Evolutionary conservation across 352 stramenopile genomes (phyloP).

Genomic region (Aphanomyces invadans): DNA sequence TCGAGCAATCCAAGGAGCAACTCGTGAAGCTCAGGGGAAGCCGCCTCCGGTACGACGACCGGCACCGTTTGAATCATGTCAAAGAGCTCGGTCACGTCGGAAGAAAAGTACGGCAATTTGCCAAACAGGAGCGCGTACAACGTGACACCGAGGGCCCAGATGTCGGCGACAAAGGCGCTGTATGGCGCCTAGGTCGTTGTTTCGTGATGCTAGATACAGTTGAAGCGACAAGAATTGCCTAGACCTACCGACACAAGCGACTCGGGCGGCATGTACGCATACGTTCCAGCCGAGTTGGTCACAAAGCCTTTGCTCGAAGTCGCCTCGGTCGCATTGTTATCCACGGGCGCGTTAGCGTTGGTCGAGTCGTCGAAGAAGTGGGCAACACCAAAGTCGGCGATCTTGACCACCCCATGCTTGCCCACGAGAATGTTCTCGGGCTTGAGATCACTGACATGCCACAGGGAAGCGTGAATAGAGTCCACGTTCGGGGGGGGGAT

Average conservation of each 20-base stretch:
- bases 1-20: conserved; percentile 60
- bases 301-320: conserved; percentile 45
- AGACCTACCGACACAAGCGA: conserved; percentile 35
- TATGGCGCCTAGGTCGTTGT: conserved; percentile 66
- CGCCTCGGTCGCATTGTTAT: conserved; percentile 12
- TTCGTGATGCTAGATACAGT: too few species aligned
- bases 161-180: conserved; percentile 71
- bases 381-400: conserved; percentile 78
- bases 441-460: conserved; percentile 66
- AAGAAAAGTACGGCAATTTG: conserved; percentile 74
- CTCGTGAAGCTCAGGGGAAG: conserved; percentile 25
- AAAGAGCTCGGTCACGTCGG: conserved; percentile 74
- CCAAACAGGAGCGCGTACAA: conserved; percentile 75
- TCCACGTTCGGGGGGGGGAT: too few species aligned
- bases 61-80: conserved; percentile 63
- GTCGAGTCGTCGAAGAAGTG: conserved; percentile 67
- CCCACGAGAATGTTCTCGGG: conserved; percentile 77
- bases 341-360: too few species aligned
- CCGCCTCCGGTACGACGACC: conserved; percentile 25
- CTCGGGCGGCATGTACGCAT: conserved; percentile 79
- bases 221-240: conserved; percentile 23
- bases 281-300: conserved; percentile 70
- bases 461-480: too few species aligned
- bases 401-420: conserved; percentile 65
- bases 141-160: conserved; percentile 83